Conservation (phyloP, 352 stramenopile species). For the Globisporangium apiculatum region DNA sequence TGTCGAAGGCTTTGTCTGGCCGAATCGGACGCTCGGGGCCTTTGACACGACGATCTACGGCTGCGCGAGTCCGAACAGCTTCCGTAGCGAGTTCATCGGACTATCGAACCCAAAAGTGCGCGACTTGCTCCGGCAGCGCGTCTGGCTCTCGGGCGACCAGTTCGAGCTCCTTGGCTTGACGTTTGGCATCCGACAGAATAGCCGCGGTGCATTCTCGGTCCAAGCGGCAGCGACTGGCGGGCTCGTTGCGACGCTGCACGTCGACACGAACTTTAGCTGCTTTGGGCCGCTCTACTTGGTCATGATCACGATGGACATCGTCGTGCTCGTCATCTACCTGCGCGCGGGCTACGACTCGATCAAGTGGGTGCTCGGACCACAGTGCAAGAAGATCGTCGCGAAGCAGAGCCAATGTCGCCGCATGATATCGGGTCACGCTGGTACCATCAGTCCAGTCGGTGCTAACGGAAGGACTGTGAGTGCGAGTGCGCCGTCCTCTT, state of each 20-base stretch:
- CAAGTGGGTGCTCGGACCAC: conserved; percentile 11
- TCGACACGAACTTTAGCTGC: conserved; percentile 17
- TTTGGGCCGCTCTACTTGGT: conserved; percentile 15
- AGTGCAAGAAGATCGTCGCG: conserved; percentile 4
- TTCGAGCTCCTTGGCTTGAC: conserved; percentile 12
- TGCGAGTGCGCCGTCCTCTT: background rate
- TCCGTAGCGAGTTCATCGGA: conserved; percentile 14
- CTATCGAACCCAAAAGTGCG: conserved; percentile 12
- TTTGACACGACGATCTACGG: conserved; percentile 15
- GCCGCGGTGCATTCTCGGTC: conserved; percentile 8
- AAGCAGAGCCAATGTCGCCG: conserved; percentile 1
- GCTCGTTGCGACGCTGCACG: background rate
- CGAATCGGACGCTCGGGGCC: conserved; percentile 8
- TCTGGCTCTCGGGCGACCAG: conserved; percentile 16
- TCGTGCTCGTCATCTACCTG: conserved; percentile 13
- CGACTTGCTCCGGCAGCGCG: conserved; percentile 8
- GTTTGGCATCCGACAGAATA: conserved; percentile 18
- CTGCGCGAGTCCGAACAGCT: conserved; percentile 18
- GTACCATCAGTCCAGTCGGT: background rate
- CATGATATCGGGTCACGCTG: background rate
- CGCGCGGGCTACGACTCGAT: conserved; percentile 5
- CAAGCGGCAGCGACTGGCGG: background rate
- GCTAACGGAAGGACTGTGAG: too few relatives aligned
- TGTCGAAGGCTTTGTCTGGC: conserved; percentile 17
- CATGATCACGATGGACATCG: conserved; percentile 17